Evolutionary conservation across 2,329 filamentous ascomycete genomes (phyloP).

Genomic region (Colletotrichum spinosum): DNA sequence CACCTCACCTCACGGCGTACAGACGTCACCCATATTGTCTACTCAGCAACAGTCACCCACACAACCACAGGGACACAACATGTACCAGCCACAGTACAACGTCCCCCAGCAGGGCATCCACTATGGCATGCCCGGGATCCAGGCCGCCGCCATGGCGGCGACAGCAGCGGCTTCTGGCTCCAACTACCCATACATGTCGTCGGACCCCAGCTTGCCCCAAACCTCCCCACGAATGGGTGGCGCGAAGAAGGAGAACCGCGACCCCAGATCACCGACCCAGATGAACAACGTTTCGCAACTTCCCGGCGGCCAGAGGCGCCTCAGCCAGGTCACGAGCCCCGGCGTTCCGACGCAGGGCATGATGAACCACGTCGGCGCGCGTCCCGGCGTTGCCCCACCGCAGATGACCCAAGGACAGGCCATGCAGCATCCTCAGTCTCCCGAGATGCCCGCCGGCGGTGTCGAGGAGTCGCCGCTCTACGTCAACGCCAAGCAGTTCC

Average conservation of each 20-base stretch:
- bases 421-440: constrained; percentile 78
- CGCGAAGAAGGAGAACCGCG: constrained; percentile 76
- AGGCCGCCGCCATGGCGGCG: constrained; percentile 91
- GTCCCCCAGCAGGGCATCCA: constrained; percentile 81
- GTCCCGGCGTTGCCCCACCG: constrained; percentile 66
- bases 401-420: constrained; percentile 72
- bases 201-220: constrained; percentile 75
- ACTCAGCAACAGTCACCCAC: constrained; percentile 76
- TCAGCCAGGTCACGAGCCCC: constrained; percentile 83
- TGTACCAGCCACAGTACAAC: constrained; percentile 83
- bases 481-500: constrained; percentile 98
- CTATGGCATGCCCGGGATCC: constrained; percentile 85
- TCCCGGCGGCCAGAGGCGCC: constrained; percentile 69
- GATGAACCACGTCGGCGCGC: constrained; percentile 73
- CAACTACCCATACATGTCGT: constrained; percentile 77
- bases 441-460: constrained; percentile 78
- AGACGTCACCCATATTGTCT: constrained; percentile 84
- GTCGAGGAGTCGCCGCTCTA: constrained; percentile 95
- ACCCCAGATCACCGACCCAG: constrained; percentile 81
- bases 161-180: constrained; percentile 92
- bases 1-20: constrained; percentile 77
- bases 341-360: constrained; percentile 79
- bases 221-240: constrained; percentile 83
- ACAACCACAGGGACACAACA: constrained; percentile 76
- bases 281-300: constrained; percentile 73